Evolutionary conservation across 768 basidiomycete genomes (phyloP).

Genomic region (Mycena kentingensis): DNA sequence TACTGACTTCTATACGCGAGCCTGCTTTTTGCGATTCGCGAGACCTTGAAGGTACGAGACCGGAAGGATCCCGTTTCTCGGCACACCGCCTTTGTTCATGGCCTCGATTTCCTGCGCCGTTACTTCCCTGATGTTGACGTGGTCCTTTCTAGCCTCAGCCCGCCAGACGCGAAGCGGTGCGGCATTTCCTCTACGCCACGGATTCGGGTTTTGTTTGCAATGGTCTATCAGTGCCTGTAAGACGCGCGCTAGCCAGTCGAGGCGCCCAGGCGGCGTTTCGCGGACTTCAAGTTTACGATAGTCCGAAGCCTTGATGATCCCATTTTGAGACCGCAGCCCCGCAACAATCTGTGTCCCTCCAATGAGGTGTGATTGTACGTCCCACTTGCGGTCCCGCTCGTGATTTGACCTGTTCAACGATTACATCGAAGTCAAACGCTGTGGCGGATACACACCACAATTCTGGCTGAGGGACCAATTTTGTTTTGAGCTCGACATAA

Average conservation of each 20-base stretch:
- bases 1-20: too few relatives aligned
- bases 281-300: not conserved
- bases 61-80: conserved; percentile 16
- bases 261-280: not conserved
- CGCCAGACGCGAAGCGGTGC: conserved; percentile 9
- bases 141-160: not conserved
- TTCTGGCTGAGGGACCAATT: not conserved
- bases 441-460: not conserved
- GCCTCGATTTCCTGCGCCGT: not conserved
- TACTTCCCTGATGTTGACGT: conserved; percentile 3
- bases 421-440: not conserved
- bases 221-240: not conserved
- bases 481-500: conserved; percentile 15
- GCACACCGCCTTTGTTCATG: conserved; percentile 8
- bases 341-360: conserved; percentile 7
- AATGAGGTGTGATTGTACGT: conserved; percentile 12
- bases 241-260: conserved; percentile 12
- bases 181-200: too few relatives aligned
- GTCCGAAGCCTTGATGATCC: not conserved
- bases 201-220: not conserved
- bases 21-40: too few relatives aligned
- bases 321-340: not conserved
- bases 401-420: not conserved
- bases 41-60: conserved; percentile 6
- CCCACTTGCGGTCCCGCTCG: conserved; percentile 2